phyloP scores from a whole-genome alignment of 306 rosid genomes.

The Dalbergia cochinchinensis region DNA sequence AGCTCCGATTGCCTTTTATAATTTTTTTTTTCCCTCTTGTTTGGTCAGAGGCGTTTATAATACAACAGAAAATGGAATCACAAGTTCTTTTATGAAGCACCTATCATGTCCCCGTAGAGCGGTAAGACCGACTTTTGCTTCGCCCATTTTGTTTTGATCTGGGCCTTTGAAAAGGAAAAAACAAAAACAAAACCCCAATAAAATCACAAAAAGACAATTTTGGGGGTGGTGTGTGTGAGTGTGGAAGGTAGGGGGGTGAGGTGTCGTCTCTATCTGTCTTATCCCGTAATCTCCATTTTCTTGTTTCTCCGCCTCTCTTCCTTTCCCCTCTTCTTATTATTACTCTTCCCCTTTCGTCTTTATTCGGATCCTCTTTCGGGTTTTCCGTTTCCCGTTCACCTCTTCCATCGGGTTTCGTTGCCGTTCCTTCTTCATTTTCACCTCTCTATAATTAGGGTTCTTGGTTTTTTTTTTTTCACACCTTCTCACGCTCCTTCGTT shows the following conservation, averaged over 20 bases:
- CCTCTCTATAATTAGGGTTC: conserved; percentile 31
- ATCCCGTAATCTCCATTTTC: not conserved
- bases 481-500: not conserved
- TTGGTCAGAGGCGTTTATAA: too few relatives aligned
- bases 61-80: too few relatives aligned
- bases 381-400: not conserved
- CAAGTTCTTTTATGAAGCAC: too few relatives aligned
- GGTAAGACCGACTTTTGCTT: not conserved
- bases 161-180: not conserved
- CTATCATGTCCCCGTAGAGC: too few relatives aligned
- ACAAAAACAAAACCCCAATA: not conserved
- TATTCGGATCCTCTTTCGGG: not conserved
- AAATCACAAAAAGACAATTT: not conserved
- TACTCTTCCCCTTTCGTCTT: not conserved
- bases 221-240: not conserved
- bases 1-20: too few relatives aligned
- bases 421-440: not conserved
- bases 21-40: too few relatives aligned
- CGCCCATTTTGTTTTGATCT: not conserved
- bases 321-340: not conserved
- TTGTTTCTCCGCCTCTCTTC: not conserved
- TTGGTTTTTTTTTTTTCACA: too few relatives aligned
- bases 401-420: not conserved
- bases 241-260: too few relatives aligned
- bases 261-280: not conserved